Conservation (phyloP, 2,329 filamentous ascomycete genomes). For the Chalara sp. region DNA sequence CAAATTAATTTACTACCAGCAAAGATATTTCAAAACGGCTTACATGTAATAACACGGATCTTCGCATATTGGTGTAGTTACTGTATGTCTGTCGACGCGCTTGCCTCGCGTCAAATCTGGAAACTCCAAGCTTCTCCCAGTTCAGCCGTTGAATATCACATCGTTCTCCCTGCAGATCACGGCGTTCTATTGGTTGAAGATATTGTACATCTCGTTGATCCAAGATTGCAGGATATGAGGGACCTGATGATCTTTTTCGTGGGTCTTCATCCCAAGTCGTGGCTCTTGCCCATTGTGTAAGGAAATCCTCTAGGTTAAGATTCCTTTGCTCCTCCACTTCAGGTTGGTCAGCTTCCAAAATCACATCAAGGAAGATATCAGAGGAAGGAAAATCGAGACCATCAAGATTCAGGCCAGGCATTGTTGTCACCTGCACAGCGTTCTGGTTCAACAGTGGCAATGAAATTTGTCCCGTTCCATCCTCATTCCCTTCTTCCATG, state of each 20-base stretch:
- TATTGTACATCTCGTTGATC: constrained; percentile 12
- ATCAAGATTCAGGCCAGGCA: no score
- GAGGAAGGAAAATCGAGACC: no score
- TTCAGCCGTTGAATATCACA: constrained; percentile 55
- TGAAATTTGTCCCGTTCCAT: no score
- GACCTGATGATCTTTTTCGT: constrained; percentile 11
- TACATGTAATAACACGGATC: constrained; percentile 27
- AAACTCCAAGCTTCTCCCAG: constrained; percentile 47
- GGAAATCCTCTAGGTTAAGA: constrained; percentile 41
- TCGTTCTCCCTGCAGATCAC: constrained; percentile 45
- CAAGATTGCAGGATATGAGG: constrained; percentile 11
- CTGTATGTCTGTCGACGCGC: constrained; percentile 42
- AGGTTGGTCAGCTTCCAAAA: constrained; percentile 21
- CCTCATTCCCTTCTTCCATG: no score
- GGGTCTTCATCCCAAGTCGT: constrained; percentile 3
- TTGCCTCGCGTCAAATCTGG: constrained; percentile 40
- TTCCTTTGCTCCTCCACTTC: constrained; percentile 36
- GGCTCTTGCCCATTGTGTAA: constrained; percentile 37
- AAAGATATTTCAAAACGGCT: constrained; percentile 23
- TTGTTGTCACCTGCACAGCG: no score
- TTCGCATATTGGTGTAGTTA: constrained; percentile 49
- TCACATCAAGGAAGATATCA: constrained; percentile 7
- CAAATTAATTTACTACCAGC: no score
- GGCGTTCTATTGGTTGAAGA: constrained; percentile 28
- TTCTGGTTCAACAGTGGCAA: no score